Evolutionary conservation across 768 basidiomycete species (phyloP), one percentile per base, ranked within the genome.

Genomic region (Coprinopsis sp.): DNA sequence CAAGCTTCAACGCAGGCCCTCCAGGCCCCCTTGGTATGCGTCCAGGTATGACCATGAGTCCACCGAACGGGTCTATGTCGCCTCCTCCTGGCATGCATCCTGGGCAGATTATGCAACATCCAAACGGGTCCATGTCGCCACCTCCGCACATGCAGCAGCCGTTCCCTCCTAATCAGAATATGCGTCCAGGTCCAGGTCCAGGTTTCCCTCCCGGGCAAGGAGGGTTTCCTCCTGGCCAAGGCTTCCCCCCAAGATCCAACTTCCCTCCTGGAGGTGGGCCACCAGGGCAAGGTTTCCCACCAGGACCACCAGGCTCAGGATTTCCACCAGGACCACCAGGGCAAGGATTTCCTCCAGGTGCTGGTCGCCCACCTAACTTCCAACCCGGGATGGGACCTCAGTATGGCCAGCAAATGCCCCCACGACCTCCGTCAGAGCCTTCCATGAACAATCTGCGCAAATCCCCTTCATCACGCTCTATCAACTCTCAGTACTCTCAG

Each of bases 391-490:
- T n/a, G n/a, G n/a, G n/a, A n/a, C n/a, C n/a, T n/a, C 13, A 31
- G 8, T 8, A 31, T 31, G 30, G n/a, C n/a, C 30, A 31, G 10
- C 56, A 56, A 38, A 25, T 51, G 41, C 60, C 61, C 31, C 63
- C 62, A n/a, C 67, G 74, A 21, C 74, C 75, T 4, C 73, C 75
- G 5, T 74, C 72, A n/a, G 79, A 79, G 49, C 72, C 74, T 10
- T 53, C 61, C 11, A 63, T 65, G 46, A 64, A 60, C 28, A 61
- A 54, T 22, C 51, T 72, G n/a, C 67, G 65, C 37, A 84, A 82
- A 59, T 76, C 76, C 8, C 62, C 72, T 18, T 87, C 87, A 11
- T 65, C 76, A 19, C 76, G 75, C 18, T 85, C 82, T 12, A 69
- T 88, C 23, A 69, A 64, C 19, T 72, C 75, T 33, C 74, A 76